phyloP scores from a whole-genome alignment of 208 protist species.

The Herpetomonas samuelpessoai region DNA sequence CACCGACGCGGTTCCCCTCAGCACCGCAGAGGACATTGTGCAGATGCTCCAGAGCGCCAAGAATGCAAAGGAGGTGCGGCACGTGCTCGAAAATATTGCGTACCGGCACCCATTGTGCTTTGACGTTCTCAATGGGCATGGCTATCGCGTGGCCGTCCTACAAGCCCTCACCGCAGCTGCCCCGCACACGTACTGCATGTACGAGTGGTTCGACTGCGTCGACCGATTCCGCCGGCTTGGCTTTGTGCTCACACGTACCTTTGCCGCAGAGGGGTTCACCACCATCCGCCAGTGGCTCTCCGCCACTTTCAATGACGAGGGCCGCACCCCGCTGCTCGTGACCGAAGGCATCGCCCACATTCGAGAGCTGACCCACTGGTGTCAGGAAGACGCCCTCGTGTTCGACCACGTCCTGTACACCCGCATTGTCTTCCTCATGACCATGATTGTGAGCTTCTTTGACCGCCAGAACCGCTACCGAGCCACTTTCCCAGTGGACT shows the following conservation, averaged over 20 bases:
- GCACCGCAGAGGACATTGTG: conserved; percentile 41
- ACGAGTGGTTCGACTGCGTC: conserved; percentile 83
- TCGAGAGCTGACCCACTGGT: conserved; percentile 70
- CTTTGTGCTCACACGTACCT: conserved; percentile 82
- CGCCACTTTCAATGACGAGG: conserved; percentile 48
- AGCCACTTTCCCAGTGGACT: conserved; percentile 64
- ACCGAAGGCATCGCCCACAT: conserved; percentile 68
- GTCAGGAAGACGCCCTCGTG: conserved; percentile 73
- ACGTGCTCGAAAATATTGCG: conserved; percentile 65
- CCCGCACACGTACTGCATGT: conserved; percentile 41
- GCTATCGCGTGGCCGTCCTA: conserved; percentile 73
- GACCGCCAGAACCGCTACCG: conserved; percentile 88
- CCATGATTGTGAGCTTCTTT: conserved; percentile 90
- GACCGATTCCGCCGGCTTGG: conserved; percentile 61
- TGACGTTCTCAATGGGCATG: conserved; percentile 83
- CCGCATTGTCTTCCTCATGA: conserved; percentile 81
- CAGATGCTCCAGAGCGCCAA: conserved; percentile 62
- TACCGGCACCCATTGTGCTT: conserved; percentile 71
- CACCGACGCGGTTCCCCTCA: conserved; percentile 43
- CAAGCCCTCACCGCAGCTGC: conserved; percentile 62
- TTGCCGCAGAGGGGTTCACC: conserved; percentile 76
- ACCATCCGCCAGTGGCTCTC: conserved; percentile 70
- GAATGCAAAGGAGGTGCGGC: conserved; percentile 69
- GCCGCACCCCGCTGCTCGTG: conserved; percentile 64
- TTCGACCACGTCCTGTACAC: conserved; percentile 90